These are phyloP conservation scores for Corchorus olitorius DNA, from an alignment of 345 rosid genomes.

Conservation along the genomic window DNA sequence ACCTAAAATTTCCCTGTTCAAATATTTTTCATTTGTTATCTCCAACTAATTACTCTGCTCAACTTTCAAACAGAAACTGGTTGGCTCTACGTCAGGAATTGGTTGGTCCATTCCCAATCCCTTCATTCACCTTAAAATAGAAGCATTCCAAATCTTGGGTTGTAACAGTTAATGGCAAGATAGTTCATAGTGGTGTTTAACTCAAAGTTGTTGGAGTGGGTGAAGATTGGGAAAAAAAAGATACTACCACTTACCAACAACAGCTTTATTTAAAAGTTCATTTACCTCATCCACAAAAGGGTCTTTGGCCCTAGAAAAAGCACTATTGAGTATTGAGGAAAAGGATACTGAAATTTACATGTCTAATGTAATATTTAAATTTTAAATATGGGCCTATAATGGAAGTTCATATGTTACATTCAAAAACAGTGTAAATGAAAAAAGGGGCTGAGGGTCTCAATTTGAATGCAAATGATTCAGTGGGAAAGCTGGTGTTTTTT, in stretches of 20 bases:
- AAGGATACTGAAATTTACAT: too few species aligned
- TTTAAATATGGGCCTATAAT: not conserved
- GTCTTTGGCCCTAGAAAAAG: not conserved
- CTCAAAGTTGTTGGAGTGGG: not conserved
- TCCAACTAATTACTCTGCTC: not conserved
- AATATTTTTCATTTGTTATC: not conserved
- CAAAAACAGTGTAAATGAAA: not conserved
- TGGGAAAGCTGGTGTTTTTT: not conserved
- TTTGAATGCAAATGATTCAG: not conserved
- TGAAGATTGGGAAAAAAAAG: not conserved
- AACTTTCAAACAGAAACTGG: not conserved
- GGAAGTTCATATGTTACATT: not conserved
- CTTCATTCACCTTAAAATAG: not conserved
- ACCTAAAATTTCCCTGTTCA: not conserved
- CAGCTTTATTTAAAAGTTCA: not conserved
- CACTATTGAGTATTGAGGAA: too few species aligned
- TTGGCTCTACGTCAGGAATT: not conserved
- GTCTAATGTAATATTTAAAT: too few species aligned
- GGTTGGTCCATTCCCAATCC: constrained; percentile 3
- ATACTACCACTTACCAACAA: too few species aligned
- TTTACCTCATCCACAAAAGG: not conserved
- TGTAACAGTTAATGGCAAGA: not conserved
- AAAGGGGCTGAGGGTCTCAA: not conserved
- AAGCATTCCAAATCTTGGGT: not conserved
- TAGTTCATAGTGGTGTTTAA: not conserved